Evolutionary conservation across 345 rosid species (phyloP).

Genomic region (Gossypium mustelinum): DNA sequence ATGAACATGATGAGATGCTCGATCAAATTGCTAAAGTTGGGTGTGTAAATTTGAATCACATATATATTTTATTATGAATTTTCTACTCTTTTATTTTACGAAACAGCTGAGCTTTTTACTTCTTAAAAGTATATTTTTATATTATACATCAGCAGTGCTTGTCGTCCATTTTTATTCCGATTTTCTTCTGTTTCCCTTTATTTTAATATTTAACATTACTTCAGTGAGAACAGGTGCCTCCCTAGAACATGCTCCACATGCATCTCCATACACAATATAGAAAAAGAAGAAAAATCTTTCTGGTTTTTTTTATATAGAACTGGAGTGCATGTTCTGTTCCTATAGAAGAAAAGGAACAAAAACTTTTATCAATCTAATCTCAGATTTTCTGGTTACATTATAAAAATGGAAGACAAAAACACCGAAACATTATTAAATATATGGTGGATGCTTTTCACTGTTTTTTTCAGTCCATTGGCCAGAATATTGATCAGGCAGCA

Average conservation of each 20-base stretch:
- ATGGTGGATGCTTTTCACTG: neutral
- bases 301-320: neutral
- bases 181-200: neutral
- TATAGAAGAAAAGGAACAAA: neutral
- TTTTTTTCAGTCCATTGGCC: neutral
- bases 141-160: too few relatives aligned
- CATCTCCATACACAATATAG: neutral
- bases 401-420: neutral
- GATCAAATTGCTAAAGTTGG: neutral
- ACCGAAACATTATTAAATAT: neutral
- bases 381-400: neutral
- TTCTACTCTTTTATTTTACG: neutral
- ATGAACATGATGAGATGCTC: too few relatives aligned
- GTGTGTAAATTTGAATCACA: neutral
- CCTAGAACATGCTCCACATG: neutral
- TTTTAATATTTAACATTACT: neutral
- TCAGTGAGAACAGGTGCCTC: neutral
- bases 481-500: neutral
- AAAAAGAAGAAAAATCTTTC: neutral
- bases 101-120: neutral
- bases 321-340: neutral
- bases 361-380: neutral
- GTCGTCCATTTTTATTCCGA: too few relatives aligned
- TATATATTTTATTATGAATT: too few relatives aligned
- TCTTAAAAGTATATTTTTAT: neutral